Conservation (phyloP, 2,329 filamentous ascomycete genomes). For the Fonsecaea pugnacius region DNA sequence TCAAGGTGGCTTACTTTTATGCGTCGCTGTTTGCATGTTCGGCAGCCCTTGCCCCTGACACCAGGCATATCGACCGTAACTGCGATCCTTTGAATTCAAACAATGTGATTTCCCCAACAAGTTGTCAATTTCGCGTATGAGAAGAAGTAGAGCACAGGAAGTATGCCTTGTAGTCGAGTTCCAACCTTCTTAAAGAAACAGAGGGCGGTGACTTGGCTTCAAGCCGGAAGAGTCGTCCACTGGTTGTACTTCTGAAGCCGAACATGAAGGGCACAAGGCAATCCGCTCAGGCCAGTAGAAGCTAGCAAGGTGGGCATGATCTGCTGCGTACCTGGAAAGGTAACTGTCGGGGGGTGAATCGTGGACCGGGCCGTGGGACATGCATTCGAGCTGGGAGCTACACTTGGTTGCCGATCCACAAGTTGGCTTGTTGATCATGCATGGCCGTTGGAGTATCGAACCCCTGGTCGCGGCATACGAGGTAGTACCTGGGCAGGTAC, state of each 20-base stretch:
- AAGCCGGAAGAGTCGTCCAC: background rate
- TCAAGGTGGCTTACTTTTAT: slow-evolving; percentile 16
- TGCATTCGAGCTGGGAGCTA: background rate
- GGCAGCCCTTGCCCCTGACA: slow-evolving; percentile 6
- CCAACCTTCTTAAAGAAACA: background rate
- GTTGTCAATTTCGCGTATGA: background rate
- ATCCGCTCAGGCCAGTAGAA: background rate
- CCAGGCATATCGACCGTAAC: slow-evolving; percentile 4
- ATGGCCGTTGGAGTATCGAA: background rate
- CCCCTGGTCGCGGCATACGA: background rate
- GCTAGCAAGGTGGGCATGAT: background rate
- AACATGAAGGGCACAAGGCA: background rate
- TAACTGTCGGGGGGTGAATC: background rate
- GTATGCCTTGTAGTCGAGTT: background rate
- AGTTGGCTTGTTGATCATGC: background rate
- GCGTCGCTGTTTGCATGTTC: slow-evolving; percentile 18
- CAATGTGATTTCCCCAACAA: background rate
- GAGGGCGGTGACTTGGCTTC: background rate
- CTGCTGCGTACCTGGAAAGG: background rate
- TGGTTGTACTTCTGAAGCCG: background rate
- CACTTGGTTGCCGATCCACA: background rate
- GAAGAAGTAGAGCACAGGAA: background rate
- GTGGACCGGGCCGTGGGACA: background rate
- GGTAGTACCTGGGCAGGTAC: background rate
- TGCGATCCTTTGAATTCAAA: background rate